These are phyloP conservation scores for Marasmius sp. DNA, from an alignment of 1,284 basidiomycete species.

Conservation along the genomic window DNA sequence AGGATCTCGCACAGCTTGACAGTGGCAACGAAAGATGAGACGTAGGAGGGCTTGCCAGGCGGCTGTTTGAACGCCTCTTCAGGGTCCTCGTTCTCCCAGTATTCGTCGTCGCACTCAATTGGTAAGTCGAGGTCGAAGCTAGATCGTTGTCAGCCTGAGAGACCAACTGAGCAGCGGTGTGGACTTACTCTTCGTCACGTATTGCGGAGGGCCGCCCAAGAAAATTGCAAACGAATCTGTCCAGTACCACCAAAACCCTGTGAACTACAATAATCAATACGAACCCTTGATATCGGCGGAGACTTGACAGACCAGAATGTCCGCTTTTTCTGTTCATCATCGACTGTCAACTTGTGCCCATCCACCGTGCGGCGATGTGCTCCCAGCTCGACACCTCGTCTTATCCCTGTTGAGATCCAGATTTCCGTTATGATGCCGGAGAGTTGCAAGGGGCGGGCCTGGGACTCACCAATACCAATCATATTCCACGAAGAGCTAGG, in stretches of 20 bases:
- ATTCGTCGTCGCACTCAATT: conserved; percentile 1
- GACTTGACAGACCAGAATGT: background rate
- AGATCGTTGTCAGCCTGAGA: background rate
- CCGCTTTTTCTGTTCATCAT: background rate
- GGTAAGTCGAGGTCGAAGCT: background rate
- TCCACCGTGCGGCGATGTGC: background rate
- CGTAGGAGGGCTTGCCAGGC: background rate
- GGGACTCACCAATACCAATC: background rate
- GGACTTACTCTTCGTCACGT: background rate
- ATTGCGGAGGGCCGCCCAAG: background rate
- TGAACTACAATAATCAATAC: background rate
- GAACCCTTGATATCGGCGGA: background rate
- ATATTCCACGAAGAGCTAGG: background rate
- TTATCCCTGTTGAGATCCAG: background rate
- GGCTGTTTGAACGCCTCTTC: background rate
- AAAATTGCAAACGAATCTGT: background rate
- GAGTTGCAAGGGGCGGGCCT: background rate
- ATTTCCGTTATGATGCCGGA: background rate
- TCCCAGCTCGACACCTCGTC: background rate
- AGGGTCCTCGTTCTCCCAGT: background rate
- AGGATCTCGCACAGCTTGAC: background rate
- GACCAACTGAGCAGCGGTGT: background rate
- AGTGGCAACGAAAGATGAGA: background rate
- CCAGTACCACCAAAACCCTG: background rate
- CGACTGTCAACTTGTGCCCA: background rate